Conservation (phyloP, 2,329 filamentous ascomycete genomes). For the Xylaria sp. region DNA sequence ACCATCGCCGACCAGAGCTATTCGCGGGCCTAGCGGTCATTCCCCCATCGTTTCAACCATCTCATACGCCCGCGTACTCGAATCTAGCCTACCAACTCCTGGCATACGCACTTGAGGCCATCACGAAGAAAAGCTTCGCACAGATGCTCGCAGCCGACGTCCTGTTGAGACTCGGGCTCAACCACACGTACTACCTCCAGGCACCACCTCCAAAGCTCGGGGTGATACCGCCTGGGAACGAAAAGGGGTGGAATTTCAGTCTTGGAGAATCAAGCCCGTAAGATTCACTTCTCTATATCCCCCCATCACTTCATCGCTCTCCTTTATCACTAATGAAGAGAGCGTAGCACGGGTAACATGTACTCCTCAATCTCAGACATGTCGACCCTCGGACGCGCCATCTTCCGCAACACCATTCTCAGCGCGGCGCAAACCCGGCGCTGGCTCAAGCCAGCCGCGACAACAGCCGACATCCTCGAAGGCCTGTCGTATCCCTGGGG, state of each 20-base stretch:
- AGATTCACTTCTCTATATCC: constrained; percentile 34
- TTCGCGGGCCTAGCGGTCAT: constrained; percentile 43
- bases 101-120: constrained; percentile 47
- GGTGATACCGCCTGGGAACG: constrained; percentile 41
- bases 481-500: constrained; percentile 60
- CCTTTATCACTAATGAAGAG: not conserved
- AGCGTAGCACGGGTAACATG: constrained; percentile 55
- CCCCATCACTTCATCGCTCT: not conserved
- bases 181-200: constrained; percentile 44
- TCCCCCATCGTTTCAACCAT: constrained; percentile 45
- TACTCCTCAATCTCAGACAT: constrained; percentile 58
- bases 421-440: constrained; percentile 52
- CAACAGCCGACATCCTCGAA: constrained; percentile 53
- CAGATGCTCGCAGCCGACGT: constrained; percentile 44
- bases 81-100: constrained; percentile 48
- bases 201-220: constrained; percentile 37
- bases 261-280: constrained; percentile 56
- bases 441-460: constrained; percentile 57
- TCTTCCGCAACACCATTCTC: constrained; percentile 55
- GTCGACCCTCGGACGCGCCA: constrained; percentile 56
- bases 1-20: constrained; percentile 36
- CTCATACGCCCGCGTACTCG: constrained; percentile 45
- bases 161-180: constrained; percentile 40
- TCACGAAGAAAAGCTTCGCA: constrained; percentile 40
- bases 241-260: constrained; percentile 51